Percentiles rank a stretch among this genome's conserved stretches.
phyloP scores from a whole-genome alignment of 2,329 filamentous ascomycete species.

The Truncatella angustata region DNA sequence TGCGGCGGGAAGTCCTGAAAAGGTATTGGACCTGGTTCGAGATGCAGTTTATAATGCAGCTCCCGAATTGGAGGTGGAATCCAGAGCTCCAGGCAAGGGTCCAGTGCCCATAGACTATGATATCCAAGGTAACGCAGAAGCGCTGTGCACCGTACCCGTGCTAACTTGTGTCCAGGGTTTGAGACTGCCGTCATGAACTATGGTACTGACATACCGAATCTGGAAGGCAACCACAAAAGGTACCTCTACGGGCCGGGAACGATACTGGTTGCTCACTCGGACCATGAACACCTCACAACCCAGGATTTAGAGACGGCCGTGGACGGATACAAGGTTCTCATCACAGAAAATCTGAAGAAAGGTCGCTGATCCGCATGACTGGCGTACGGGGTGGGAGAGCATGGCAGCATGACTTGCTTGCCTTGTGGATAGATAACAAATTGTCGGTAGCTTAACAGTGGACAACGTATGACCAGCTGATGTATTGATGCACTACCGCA shows the following conservation, averaged over 20 bases:
- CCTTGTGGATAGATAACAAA: too few relatives aligned
- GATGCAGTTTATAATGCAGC: neutral
- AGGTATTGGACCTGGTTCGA: neutral
- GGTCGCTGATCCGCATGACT: neutral
- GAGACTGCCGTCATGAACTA: slow-evolving; percentile 80
- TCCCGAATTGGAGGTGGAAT: slow-evolving; percentile 1
- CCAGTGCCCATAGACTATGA: slow-evolving; percentile 5
- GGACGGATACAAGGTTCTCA: slow-evolving; percentile 69
- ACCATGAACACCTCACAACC: slow-evolving; percentile 73
- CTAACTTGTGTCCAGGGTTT: slow-evolving; percentile 51
- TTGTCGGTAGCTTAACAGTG: too few relatives aligned
- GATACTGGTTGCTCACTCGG: slow-evolving; percentile 81
- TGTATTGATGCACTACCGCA: too few relatives aligned
- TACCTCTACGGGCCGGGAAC: slow-evolving; percentile 65
- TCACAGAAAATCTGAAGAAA: slow-evolving; percentile 42
- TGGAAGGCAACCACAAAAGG: slow-evolving; percentile 63
- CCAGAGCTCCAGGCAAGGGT: neutral
- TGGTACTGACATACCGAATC: slow-evolving; percentile 80
- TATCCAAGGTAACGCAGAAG: neutral
- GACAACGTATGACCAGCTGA: too few relatives aligned
- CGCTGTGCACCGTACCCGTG: neutral
- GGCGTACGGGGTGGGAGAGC: neutral
- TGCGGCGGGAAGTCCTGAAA: neutral
- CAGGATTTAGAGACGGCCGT: slow-evolving; percentile 73
- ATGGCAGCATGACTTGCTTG: too few relatives aligned